Conservation (phyloP, 305 asterid species). For the Ilex paraguariensis region DNA sequence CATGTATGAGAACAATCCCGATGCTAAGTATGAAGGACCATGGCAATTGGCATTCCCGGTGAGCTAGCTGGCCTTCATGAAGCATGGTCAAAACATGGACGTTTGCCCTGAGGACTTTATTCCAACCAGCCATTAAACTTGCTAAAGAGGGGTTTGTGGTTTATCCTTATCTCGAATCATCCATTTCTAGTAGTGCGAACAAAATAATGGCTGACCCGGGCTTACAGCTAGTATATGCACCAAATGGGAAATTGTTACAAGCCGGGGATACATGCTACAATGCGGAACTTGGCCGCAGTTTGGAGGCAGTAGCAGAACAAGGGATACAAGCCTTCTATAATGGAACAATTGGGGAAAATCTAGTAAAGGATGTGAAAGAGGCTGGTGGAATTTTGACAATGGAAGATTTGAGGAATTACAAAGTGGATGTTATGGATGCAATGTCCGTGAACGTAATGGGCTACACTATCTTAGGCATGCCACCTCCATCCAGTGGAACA, state of each 20-base stretch:
- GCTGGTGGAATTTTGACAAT: slow-evolving; percentile 62
- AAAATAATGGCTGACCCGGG: slow-evolving; percentile 60
- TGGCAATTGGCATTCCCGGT: slow-evolving; percentile 86
- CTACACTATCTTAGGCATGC: slow-evolving; percentile 77
- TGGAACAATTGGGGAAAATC: slow-evolving; percentile 58
- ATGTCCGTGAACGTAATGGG: slow-evolving; percentile 62
- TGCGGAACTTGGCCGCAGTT: slow-evolving; percentile 61
- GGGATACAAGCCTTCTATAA: slow-evolving; percentile 69
- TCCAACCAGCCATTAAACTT: slow-evolving; percentile 64
- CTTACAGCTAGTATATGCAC: slow-evolving; percentile 54
- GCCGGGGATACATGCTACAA: slow-evolving; percentile 72
- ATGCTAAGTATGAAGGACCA: slow-evolving; percentile 50
- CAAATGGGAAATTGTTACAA: slow-evolving; percentile 50
- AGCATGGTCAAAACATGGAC: slow-evolving; percentile 74
- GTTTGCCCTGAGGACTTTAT: slow-evolving; percentile 59
- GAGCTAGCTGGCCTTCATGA: slow-evolving; percentile 84
- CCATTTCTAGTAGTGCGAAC: slow-evolving; percentile 21
- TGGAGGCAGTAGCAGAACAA: slow-evolving; percentile 58
- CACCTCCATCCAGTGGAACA: slow-evolving; percentile 91
- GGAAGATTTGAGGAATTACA: slow-evolving; percentile 69
- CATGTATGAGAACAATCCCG: slow-evolving; percentile 57
- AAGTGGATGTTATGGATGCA: slow-evolving; percentile 45
- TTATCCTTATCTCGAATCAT: slow-evolving; percentile 47
- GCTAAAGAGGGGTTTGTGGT: slow-evolving; percentile 71
- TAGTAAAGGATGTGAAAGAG: slow-evolving; percentile 44